These are phyloP conservation scores for Blastobotrys elegans DNA, from an alignment of 1,139 yeast genomes.

Conservation along the genomic window DNA sequence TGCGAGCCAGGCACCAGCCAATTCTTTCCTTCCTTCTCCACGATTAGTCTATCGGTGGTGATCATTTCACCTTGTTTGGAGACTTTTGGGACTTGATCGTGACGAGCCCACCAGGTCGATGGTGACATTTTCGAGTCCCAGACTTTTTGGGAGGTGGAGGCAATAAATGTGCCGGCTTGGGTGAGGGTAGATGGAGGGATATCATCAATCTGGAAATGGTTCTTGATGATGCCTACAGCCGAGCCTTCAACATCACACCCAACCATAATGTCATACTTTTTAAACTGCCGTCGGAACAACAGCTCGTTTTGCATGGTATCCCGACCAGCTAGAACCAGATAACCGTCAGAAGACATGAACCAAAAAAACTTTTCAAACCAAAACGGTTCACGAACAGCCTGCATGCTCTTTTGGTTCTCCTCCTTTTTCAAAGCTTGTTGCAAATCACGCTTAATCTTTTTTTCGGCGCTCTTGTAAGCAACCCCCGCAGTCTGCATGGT, in stretches of 20 bases:
- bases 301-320: conserved; percentile 82
- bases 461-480: conserved; percentile 83
- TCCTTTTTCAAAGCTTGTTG: conserved; percentile 62
- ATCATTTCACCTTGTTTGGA: conserved; percentile 61
- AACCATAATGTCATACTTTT: conserved; percentile 65
- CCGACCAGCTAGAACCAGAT: conserved; percentile 79
- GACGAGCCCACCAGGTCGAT: conserved; percentile 80
- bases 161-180: conserved; percentile 85
- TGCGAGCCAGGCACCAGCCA: conserved; percentile 76
- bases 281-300: conserved; percentile 72
- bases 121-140: conserved; percentile 83
- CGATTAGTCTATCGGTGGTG: conserved; percentile 58
- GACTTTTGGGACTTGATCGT: conserved; percentile 60
- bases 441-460: conserved; percentile 69
- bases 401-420: conserved; percentile 45
- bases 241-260: conserved; percentile 73
- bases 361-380: conserved; percentile 95
- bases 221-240: conserved; percentile 71
- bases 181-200: conserved; percentile 80
- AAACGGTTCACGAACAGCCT: conserved; percentile 62
- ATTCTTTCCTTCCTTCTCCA: conserved; percentile 50
- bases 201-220: conserved; percentile 47
- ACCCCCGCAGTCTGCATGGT: conserved; percentile 73
- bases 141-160: conserved; percentile 70
- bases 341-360: conserved; percentile 89